Percentiles rank a stretch among this genome's conserved stretches.
These are phyloP conservation scores for Exsudoporus frostii DNA, from an alignment of 768 basidiomycete genomes.

Conservation along the genomic window DNA sequence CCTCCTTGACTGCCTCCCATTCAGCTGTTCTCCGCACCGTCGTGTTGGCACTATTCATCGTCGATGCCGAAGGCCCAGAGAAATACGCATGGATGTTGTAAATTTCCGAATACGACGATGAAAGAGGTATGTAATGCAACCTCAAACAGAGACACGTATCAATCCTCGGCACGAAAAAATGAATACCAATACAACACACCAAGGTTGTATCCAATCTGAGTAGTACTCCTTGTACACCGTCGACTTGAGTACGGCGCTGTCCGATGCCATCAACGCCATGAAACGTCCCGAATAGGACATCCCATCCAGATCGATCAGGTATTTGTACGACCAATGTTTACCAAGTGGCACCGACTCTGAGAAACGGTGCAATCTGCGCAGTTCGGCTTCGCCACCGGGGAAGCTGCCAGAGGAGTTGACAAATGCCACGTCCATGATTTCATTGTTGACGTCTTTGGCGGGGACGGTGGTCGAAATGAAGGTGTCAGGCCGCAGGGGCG, in stretches of 20 bases:
- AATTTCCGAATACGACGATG: slow-evolving; percentile 81
- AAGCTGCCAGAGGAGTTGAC: slow-evolving; percentile 75
- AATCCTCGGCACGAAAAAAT: background rate
- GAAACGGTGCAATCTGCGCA: slow-evolving; percentile 65
- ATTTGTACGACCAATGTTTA: slow-evolving; percentile 90
- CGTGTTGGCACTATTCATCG: slow-evolving; percentile 51
- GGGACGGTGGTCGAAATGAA: slow-evolving; percentile 64
- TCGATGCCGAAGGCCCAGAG: slow-evolving; percentile 71
- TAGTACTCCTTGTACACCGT: slow-evolving; percentile 92
- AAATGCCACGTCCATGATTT: slow-evolving; percentile 87
- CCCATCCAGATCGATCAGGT: slow-evolving; percentile 88
- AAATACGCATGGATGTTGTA: slow-evolving; percentile 95
- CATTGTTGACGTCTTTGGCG: slow-evolving; percentile 59
- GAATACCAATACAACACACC: slow-evolving; percentile 40
- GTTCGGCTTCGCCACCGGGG: slow-evolving; percentile 67
- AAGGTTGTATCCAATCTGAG: slow-evolving; percentile 90
- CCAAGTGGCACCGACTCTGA: slow-evolving; percentile 77
- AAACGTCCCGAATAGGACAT: slow-evolving; percentile 94
- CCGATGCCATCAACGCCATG: slow-evolving; percentile 79
- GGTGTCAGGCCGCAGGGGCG: slow-evolving; percentile 54
- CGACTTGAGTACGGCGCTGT: slow-evolving; percentile 86
- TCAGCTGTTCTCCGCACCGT: slow-evolving; percentile 35
- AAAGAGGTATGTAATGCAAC: slow-evolving; percentile 94
- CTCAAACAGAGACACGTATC: slow-evolving; percentile 35
- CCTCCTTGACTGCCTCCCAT: slow-evolving; percentile 35